These are phyloP conservation scores for Sinapis alba DNA, from an alignment of 441 rosid genomes.

Conservation along the genomic window DNA sequence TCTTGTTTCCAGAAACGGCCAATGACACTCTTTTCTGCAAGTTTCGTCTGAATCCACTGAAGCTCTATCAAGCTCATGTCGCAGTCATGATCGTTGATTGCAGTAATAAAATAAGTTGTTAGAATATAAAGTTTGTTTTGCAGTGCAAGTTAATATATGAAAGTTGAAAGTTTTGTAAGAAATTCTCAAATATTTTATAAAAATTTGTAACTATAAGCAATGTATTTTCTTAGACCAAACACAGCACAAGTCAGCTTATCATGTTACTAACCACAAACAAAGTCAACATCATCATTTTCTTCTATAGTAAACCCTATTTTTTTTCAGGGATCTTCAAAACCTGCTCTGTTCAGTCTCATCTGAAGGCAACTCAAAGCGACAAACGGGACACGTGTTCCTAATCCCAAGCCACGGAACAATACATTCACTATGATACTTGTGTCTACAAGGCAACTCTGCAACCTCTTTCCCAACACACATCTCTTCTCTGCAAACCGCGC, in stretches of 20 bases:
- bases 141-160: background rate
- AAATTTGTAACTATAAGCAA: background rate
- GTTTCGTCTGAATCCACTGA: slow-evolving; percentile 25
- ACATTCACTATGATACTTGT: slow-evolving; percentile 81
- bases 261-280: slow-evolving; percentile 10
- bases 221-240: background rate
- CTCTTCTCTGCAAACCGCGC: slow-evolving; percentile 93
- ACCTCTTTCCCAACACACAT: slow-evolving; percentile 63
- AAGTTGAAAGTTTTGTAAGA: background rate
- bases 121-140: background rate
- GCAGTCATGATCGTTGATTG: background rate
- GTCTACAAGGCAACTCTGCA: slow-evolving; percentile 81
- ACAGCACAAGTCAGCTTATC: slow-evolving; percentile 4
- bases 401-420: slow-evolving; percentile 81
- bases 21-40: slow-evolving; percentile 25
- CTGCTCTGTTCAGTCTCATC: slow-evolving; percentile 40
- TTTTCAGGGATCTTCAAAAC: slow-evolving; percentile 9
- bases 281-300: slow-evolving; percentile 4
- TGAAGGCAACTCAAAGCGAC: slow-evolving; percentile 82
- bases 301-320: slow-evolving; percentile 1
- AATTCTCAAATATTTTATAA: background rate
- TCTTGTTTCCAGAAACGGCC: slow-evolving; percentile 28
- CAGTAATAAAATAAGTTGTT: slow-evolving; percentile 7
- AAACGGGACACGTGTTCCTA: slow-evolving; percentile 91
- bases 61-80: slow-evolving; percentile 7